These are phyloP conservation scores for Nakazawaea ernobii DNA, from an alignment of 805 yeast species.

Conservation along the genomic window DNA sequence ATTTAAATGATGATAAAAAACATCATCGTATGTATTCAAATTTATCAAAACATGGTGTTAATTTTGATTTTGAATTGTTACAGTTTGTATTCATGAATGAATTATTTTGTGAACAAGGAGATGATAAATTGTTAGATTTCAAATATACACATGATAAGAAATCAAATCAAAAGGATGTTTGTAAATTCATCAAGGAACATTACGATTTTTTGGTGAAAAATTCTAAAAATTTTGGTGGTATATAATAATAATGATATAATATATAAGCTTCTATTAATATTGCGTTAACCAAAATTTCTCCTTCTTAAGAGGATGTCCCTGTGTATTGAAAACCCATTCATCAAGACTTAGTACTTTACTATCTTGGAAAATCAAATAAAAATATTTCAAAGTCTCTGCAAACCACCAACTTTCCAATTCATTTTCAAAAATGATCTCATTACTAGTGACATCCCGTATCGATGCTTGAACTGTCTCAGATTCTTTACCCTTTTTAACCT, in stretches of 20 bases:
- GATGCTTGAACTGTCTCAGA: slow-evolving; percentile 10
- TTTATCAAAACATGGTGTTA: slow-evolving; percentile 19
- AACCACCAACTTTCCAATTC: slow-evolving; percentile 47
- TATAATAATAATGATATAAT: background rate
- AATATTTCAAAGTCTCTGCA: slow-evolving; percentile 55
- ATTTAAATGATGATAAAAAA: slow-evolving; percentile 25
- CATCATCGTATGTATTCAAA: slow-evolving; percentile 26
- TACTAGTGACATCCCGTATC: slow-evolving; percentile 18
- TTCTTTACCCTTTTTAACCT: slow-evolving; percentile 24
- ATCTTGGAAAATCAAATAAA: slow-evolving; percentile 42
- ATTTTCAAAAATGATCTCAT: slow-evolving; percentile 22
- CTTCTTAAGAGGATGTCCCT: slow-evolving; percentile 52
- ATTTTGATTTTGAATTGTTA: slow-evolving; percentile 51
- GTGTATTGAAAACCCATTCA: slow-evolving; percentile 53
- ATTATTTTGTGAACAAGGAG: slow-evolving; percentile 25
- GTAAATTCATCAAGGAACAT: slow-evolving; percentile 44
- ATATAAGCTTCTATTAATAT: background rate
- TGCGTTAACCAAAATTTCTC: slow-evolving; percentile 6
- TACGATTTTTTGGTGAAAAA: slow-evolving; percentile 31
- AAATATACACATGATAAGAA: slow-evolving; percentile 17
- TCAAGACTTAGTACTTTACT: slow-evolving; percentile 38
- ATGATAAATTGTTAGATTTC: slow-evolving; percentile 19
- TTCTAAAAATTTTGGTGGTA: slow-evolving; percentile 2
- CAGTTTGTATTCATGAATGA: slow-evolving; percentile 52
- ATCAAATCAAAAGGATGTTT: slow-evolving; percentile 29